These are phyloP conservation scores for Termitomyces eurrhizus DNA, from an alignment of 768 basidiomycete species.

Conservation along the genomic window DNA sequence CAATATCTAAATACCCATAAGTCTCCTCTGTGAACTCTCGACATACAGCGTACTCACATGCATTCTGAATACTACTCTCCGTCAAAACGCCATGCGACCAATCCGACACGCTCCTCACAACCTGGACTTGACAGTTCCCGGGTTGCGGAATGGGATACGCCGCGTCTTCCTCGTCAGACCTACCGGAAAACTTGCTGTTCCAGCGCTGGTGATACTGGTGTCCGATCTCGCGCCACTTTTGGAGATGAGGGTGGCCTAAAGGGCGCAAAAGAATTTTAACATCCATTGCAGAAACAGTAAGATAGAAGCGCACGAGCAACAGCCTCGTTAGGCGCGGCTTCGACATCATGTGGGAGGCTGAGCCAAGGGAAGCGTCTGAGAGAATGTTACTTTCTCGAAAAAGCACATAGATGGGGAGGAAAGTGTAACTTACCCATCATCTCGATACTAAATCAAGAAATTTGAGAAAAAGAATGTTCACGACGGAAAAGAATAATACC, in stretches of 20 bases:
- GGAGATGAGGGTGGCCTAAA: constrained; percentile 63
- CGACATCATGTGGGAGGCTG: constrained; percentile 72
- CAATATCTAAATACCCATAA: constrained; percentile 23
- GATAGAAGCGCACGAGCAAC: constrained; percentile 39
- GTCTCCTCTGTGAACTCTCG: too few species aligned
- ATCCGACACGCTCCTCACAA: constrained; percentile 83
- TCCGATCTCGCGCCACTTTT: constrained; percentile 56
- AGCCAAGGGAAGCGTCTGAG: constrained; percentile 43
- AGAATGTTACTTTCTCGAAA: constrained; percentile 21
- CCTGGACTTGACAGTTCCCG: constrained; percentile 70
- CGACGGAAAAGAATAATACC: constrained; percentile 29
- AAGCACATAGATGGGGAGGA: constrained; percentile 25
- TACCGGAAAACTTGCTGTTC: constrained; percentile 33
- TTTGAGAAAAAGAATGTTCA: neutral
- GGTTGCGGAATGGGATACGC: constrained; percentile 35
- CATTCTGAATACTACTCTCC: constrained; percentile 91
- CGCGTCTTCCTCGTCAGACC: constrained; percentile 28
- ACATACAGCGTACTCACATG: constrained; percentile 52
- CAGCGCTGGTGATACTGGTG: constrained; percentile 61
- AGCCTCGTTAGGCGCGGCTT: constrained; percentile 60
- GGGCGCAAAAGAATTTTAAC: neutral
- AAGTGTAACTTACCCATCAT: constrained; percentile 40
- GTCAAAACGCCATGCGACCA: constrained; percentile 93
- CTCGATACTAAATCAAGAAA: constrained; percentile 29
- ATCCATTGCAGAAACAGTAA: too few species aligned